These are phyloP conservation scores for Polygonum aviculare DNA, from an alignment of 148 eudicot species.

Conservation along the genomic window DNA sequence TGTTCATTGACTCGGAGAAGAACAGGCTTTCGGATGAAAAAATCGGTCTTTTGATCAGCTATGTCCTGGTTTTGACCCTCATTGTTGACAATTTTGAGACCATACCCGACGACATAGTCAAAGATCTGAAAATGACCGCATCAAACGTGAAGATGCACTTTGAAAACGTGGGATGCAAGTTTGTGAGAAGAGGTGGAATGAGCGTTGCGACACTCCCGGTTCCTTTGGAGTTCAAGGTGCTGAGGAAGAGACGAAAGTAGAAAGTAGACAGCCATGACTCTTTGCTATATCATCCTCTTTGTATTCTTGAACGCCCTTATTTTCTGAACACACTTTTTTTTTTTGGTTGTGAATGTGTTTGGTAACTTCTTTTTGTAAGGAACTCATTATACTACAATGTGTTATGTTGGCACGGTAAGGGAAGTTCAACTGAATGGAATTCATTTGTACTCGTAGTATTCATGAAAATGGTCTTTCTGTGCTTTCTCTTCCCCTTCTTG, in stretches of 20 bases:
- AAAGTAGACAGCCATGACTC: constrained; percentile 22
- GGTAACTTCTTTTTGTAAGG: too few relatives aligned
- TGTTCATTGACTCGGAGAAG: constrained; percentile 43
- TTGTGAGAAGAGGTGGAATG: constrained; percentile 20
- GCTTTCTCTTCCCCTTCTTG: too few relatives aligned
- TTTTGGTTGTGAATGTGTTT: too few relatives aligned
- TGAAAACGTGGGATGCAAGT: constrained; percentile 65
- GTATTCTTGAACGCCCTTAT: background rate
- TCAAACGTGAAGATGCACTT: constrained; percentile 33
- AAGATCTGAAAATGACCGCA: constrained; percentile 54
- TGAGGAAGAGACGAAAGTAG: constrained; percentile 40
- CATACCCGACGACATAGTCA: constrained; percentile 59
- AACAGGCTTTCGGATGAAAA: constrained; percentile 58
- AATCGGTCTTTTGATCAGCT: constrained; percentile 48
- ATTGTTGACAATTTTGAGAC: constrained; percentile 53
- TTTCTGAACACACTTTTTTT: too few relatives aligned
- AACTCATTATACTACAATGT: too few relatives aligned
- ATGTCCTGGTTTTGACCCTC: constrained; percentile 68
- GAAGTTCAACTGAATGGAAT: too few relatives aligned
- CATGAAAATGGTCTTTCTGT: too few relatives aligned
- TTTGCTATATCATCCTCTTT: background rate
- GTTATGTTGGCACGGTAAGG: too few relatives aligned
- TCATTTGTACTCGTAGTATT: too few relatives aligned
- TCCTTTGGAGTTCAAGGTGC: constrained; percentile 47
- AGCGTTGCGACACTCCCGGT: constrained; percentile 51